Conservation (phyloP, 1,139 yeast genomes). For the Zygosaccharomyces sapae region DNA sequence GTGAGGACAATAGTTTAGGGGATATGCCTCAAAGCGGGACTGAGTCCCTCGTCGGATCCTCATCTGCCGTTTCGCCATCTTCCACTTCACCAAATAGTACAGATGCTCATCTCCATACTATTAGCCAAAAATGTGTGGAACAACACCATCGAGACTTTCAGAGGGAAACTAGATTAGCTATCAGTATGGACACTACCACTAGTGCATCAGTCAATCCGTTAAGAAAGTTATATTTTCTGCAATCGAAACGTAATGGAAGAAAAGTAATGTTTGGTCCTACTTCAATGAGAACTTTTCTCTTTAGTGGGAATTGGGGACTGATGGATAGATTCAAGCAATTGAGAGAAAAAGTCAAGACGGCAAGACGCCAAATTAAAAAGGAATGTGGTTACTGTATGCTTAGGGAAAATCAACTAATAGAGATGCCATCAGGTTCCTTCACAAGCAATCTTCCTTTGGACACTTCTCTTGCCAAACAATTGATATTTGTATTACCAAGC, state of each 20-base stretch:
- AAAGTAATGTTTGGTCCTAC: constrained; percentile 24
- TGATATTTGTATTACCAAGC: constrained; percentile 9
- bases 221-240: constrained; percentile 15
- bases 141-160: neutral
- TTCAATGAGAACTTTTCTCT: constrained; percentile 21
- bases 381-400: constrained; percentile 14
- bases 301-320: constrained; percentile 10
- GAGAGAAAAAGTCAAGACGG: constrained; percentile 19
- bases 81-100: neutral
- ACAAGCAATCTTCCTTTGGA: constrained; percentile 1
- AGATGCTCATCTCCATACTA: neutral
- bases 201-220: constrained; percentile 7
- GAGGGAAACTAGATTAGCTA: too few relatives aligned
- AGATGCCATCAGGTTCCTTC: constrained; percentile 9
- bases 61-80: neutral
- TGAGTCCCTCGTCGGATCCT: neutral
- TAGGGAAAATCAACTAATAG: constrained; percentile 14
- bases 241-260: constrained; percentile 13
- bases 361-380: constrained; percentile 22
- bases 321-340: constrained; percentile 15
- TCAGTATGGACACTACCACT: neutral
- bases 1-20: neutral
- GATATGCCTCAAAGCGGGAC: neutral
- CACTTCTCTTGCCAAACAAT: constrained; percentile 5
- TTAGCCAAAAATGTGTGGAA: neutral